Conservation (phyloP, 108 stramenopile species). For the Pseudonitzschia delicatissima region DNA sequence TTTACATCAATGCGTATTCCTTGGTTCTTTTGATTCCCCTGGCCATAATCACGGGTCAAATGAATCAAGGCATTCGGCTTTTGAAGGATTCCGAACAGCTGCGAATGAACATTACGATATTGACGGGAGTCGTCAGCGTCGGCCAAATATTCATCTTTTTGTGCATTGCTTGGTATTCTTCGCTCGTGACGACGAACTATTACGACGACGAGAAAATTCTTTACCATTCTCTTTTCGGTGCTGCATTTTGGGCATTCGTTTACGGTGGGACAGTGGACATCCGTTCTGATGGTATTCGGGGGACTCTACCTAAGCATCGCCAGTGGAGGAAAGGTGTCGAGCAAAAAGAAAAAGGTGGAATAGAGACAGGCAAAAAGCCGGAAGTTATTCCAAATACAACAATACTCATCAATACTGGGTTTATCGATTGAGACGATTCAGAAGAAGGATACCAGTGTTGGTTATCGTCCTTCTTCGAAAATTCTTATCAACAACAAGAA, state of each 20-base stretch:
- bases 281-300: conserved; percentile 74
- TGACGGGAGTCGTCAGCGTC: conserved; percentile 68
- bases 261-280: conserved; percentile 67
- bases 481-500: too few species aligned
- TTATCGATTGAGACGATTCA: too few species aligned
- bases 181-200: conserved; percentile 90
- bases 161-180: conserved; percentile 86
- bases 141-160: conserved; percentile 97
- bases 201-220: conserved; percentile 96
- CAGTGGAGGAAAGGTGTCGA: too few species aligned
- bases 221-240: conserved; percentile 89
- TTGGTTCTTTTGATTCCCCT: conserved; percentile 62
- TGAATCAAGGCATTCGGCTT: conserved; percentile 43
- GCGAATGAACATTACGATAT: conserved; percentile 26
- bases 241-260: conserved; percentile 89
- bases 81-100: conserved; percentile 25
- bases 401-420: too few species aligned
- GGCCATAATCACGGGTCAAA: conserved; percentile 57
- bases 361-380: too few species aligned
- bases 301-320: conserved; percentile 77
- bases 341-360: too few species aligned
- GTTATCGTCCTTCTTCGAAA: too few species aligned
- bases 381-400: too few species aligned
- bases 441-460: too few species aligned
- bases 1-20: conserved; percentile 73